A percentile compares a stretch with the other conserved stretches of the same genome.
Conservation (phyloP, 139 green algal genomes). For the Spirogloea muscicola region DNA sequence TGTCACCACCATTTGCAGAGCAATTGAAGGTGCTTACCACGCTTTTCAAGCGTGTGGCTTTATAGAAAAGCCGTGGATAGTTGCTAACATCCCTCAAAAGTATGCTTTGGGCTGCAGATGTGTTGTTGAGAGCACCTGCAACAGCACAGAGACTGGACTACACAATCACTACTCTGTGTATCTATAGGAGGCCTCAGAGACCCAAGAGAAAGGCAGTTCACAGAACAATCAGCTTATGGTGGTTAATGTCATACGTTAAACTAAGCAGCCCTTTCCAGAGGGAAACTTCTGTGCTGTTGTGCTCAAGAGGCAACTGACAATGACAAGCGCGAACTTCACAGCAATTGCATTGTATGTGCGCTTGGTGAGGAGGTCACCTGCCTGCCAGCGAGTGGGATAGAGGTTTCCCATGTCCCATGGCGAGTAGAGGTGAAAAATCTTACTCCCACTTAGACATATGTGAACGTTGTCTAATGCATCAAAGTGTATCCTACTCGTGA, state of each 20-base stretch:
- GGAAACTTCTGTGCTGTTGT: background rate
- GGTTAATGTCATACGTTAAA: background rate
- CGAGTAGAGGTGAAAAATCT: constrained; percentile 22
- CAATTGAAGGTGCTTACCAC: too few species aligned
- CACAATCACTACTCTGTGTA: too few species aligned
- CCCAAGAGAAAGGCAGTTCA: too few species aligned
- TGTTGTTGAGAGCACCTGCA: too few species aligned
- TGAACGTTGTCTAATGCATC: constrained; percentile 29
- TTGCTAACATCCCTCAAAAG: too few species aligned
- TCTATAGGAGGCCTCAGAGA: too few species aligned
- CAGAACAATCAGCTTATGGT: too few species aligned
- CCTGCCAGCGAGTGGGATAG: background rate
- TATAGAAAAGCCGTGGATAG: too few species aligned
- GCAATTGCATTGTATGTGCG: too few species aligned
- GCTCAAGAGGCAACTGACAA: background rate
- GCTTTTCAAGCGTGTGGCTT: background rate
- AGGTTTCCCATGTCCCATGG: constrained; percentile 1
- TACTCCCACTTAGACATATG: constrained; percentile 6
- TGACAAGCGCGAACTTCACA: background rate
- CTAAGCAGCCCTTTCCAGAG: background rate
- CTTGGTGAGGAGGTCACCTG: background rate
- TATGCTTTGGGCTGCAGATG: too few species aligned
- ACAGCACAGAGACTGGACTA: too few species aligned
- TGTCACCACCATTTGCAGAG: too few species aligned
- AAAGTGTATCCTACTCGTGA: constrained; percentile 28